A percentile compares a stretch with the other conserved stretches of the same genome.
Evolutionary conservation across 768 basidiomycete species (phyloP).

Genomic region (Boletus pseudopeckii): DNA sequence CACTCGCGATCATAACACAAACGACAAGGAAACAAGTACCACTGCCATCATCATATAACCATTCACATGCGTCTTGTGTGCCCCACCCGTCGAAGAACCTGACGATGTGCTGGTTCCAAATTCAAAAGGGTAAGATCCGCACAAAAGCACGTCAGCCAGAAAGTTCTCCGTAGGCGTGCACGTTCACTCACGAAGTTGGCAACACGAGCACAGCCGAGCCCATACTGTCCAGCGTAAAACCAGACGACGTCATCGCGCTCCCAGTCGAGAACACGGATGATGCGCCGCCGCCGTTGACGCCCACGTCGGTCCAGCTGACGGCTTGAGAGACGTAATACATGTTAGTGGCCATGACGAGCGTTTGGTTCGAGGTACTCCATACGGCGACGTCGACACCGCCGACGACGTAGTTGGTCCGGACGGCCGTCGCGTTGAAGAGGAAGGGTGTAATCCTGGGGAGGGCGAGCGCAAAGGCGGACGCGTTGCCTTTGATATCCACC

Average conservation of each 20-base stretch:
- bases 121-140: neutral
- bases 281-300: conserved; percentile 5
- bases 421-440: conserved; percentile 41
- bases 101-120: neutral
- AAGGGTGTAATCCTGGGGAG: conserved; percentile 46
- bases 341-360: conserved; percentile 51
- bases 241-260: conserved; percentile 8
- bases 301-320: conserved; percentile 33
- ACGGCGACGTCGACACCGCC: conserved; percentile 47
- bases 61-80: neutral
- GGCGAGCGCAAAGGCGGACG: conserved; percentile 45
- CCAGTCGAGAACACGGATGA: conserved; percentile 14
- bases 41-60: neutral
- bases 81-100: neutral
- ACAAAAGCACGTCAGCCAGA: neutral
- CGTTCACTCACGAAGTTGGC: conserved; percentile 11
- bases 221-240: conserved; percentile 12
- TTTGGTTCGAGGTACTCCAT: conserved; percentile 44
- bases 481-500: conserved; percentile 50
- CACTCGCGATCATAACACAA: neutral
- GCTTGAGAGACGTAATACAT: conserved; percentile 39
- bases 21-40: neutral
- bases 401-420: conserved; percentile 39
- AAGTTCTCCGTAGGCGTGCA: neutral
- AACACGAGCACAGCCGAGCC: conserved; percentile 23